These are phyloP conservation scores for Xylaria sp. DNA, from an alignment of 2,329 filamentous ascomycete genomes.

Conservation along the genomic window DNA sequence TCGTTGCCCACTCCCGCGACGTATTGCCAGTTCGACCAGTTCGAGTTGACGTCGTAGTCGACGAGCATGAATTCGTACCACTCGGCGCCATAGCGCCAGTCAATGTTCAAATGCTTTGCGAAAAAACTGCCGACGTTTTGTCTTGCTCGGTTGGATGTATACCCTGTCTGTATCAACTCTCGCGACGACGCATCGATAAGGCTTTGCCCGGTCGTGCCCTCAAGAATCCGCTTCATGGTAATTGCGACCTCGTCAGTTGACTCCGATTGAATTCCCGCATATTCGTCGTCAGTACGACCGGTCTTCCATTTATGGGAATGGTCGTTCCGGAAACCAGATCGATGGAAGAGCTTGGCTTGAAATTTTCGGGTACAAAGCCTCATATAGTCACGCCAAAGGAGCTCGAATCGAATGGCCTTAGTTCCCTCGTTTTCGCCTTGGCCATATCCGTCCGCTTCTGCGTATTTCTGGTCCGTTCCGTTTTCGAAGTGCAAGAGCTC, in stretches of 20 bases:
- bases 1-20: constrained; percentile 83
- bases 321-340: constrained; percentile 69
- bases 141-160: constrained; percentile 78
- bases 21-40: constrained; percentile 89
- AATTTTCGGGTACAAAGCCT: constrained; percentile 78
- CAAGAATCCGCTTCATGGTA: constrained; percentile 67
- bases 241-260: constrained; percentile 56
- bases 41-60: constrained; percentile 80
- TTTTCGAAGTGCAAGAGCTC: constrained; percentile 76
- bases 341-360: constrained; percentile 68
- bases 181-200: constrained; percentile 81
- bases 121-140: constrained; percentile 82
- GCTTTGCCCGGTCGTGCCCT: constrained; percentile 77
- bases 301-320: constrained; percentile 62
- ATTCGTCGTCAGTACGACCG: constrained; percentile 47
- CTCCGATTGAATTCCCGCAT: constrained; percentile 51
- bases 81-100: constrained; percentile 84
- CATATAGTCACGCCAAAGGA: constrained; percentile 86
- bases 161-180: constrained; percentile 79
- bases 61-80: constrained; percentile 81
- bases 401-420: constrained; percentile 73
- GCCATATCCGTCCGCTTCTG: constrained; percentile 66
- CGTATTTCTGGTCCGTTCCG: constrained; percentile 57
- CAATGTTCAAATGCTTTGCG: constrained; percentile 76
- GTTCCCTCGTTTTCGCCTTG: constrained; percentile 79